Evolutionary conservation across 2,329 filamentous ascomycete species (phyloP), one percentile per base, ranked within the genome.

Genomic region (Clarireedia sp.): DNA sequence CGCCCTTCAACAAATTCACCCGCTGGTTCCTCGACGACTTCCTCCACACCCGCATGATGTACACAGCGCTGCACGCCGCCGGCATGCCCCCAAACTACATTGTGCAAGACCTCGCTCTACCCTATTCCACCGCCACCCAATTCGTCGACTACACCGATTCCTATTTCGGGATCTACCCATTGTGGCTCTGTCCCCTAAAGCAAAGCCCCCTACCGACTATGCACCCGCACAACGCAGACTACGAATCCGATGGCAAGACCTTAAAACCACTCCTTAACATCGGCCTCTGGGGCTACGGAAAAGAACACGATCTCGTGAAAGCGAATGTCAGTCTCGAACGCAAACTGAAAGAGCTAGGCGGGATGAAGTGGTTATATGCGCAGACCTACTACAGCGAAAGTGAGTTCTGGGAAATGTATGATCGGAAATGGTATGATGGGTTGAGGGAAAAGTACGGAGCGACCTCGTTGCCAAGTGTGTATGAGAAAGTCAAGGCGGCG

Each of bases 301-400:
- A 85, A 2, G 68, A 78, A 48, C 69, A 71, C 1, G 75, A 76
- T n/a, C 91, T 91, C 64, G 75, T 91, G 2, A 68, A 71, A 40
- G 80, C 81, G 62, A 95, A 95, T 70, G 79, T 85, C 33, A 77
- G 76, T 44, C 76, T 95, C 19, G 90, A 95, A 72, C 72, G 74
- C 19, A 86, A 86, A 66, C 79, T 91, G 3, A 74, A 75, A 48
- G 76, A 82, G 60, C 78, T 94, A 1, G 83, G 84, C 47, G 90
- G 89, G 2, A 81, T 87, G 74, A 95, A 95, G 73, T 94, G 89
- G 86, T 74, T 95, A 12, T 95, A 95, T 70, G 89, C 89, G 2
- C 87, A 92, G 65, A 86, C 88, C 0, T 95, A 90, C 72, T 94
- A 94, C 69, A 78, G 79, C n/a, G 79, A 87, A 66, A 72, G 78